Conservation (phyloP, 495 filamentous ascomycete genomes). For the Hypoxylon rickii region DNA sequence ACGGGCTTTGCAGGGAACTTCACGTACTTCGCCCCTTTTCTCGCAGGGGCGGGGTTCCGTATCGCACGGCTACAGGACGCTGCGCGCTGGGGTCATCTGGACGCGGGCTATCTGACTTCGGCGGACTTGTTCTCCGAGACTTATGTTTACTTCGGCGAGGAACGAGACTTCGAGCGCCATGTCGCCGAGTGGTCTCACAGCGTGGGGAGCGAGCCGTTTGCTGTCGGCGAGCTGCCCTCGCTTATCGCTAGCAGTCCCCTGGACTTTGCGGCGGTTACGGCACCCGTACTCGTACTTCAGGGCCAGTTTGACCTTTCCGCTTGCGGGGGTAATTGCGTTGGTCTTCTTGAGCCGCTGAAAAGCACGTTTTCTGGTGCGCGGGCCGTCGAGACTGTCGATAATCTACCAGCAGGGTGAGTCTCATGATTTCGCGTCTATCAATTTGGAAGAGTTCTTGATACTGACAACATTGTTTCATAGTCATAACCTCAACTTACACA, state of each 20-base stretch:
- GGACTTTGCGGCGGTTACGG: constrained; percentile 20
- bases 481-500: constrained; percentile 37
- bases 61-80: constrained; percentile 24
- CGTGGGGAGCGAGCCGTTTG: constrained; percentile 34
- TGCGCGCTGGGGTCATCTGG: constrained; percentile 27
- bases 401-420: constrained; percentile 33
- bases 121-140: constrained; percentile 31
- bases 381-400: constrained; percentile 23
- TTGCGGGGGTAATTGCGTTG: constrained; percentile 36
- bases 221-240: constrained; percentile 33
- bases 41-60: constrained; percentile 31
- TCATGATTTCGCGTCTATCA: not conserved
- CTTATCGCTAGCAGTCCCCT: constrained; percentile 26
- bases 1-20: constrained; percentile 35
- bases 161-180: constrained; percentile 32
- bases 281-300: constrained; percentile 29
- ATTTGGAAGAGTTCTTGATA: not conserved
- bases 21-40: constrained; percentile 30
- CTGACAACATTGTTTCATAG: constrained; percentile 5
- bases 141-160: constrained; percentile 26
- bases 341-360: constrained; percentile 24
- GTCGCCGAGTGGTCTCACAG: constrained; percentile 33
- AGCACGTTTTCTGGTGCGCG: constrained; percentile 19
- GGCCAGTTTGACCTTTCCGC: constrained; percentile 36
- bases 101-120: constrained; percentile 27